Evolutionary conservation across 257 asterid species (phyloP).

Genomic region (Misopates orontium): DNA sequence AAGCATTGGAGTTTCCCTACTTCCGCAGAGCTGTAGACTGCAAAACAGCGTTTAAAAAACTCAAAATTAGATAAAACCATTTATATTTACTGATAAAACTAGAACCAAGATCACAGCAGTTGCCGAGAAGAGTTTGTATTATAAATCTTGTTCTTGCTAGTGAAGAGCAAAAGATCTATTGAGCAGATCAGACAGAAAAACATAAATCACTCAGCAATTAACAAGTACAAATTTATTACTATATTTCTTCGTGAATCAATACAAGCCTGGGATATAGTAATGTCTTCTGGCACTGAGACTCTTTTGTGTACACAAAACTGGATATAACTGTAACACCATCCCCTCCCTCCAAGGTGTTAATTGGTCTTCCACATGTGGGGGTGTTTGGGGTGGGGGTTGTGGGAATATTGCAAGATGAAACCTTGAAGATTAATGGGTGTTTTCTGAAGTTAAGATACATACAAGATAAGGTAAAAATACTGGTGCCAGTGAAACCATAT

Average conservation of each 20-base stretch:
- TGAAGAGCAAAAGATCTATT: neutral
- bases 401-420: too few species aligned
- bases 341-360: too few species aligned
- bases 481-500: too few species aligned
- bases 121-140: neutral
- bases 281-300: neutral
- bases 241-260: neutral
- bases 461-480: too few species aligned
- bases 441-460: too few species aligned
- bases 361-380: too few species aligned
- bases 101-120: neutral
- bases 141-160: neutral
- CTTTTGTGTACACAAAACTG: neutral
- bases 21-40: conserved; percentile 92
- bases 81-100: too few species aligned
- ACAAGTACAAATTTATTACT: too few species aligned
- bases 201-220: neutral
- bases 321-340: too few species aligned
- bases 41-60: neutral
- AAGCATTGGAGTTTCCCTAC: conserved; percentile 89
- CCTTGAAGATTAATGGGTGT: too few species aligned
- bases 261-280: too few species aligned
- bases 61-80: neutral
- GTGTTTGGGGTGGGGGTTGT: too few species aligned
- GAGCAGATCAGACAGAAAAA: neutral